Percentiles rank a stretch among this genome's conserved stretches.
Evolutionary conservation across 371 early-diverging fungal genomes (phyloP).

Genomic region (Mortierella sp.): DNA sequence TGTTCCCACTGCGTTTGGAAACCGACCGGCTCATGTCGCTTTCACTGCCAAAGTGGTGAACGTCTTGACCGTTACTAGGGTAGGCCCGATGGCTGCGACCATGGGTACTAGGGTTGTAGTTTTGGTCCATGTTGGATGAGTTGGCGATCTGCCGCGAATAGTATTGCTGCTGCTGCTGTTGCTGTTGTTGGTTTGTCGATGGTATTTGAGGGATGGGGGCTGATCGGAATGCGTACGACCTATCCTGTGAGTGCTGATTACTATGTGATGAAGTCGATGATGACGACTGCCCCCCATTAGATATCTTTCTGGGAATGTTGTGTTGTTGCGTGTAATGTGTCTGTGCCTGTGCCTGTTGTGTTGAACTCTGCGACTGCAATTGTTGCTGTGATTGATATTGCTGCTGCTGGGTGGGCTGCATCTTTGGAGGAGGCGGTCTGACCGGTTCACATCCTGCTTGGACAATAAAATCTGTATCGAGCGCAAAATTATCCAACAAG

Average conservation of each 20-base stretch:
- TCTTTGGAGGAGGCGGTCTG: not conserved
- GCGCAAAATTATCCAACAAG: conserved; percentile 45
- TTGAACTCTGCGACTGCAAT: not conserved
- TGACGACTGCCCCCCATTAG: too few species aligned
- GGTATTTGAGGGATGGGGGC: not conserved
- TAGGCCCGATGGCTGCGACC: too few species aligned
- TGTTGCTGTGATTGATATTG: conserved; percentile 8
- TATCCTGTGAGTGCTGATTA: too few species aligned
- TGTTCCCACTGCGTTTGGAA: too few species aligned
- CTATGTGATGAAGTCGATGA: too few species aligned
- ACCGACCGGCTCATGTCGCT: too few species aligned
- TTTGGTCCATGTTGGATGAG: not conserved
- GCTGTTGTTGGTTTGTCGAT: not conserved
- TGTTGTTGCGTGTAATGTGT: not conserved
- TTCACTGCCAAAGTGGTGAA: too few species aligned
- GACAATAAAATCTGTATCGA: conserved; percentile 34
- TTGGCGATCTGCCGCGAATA: not conserved
- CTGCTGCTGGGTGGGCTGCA: conserved; percentile 12
- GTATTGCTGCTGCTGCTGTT: not conserved
- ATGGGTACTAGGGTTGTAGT: not conserved
- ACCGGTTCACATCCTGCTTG: not conserved
- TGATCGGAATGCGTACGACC: not conserved
- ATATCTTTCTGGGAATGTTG: not conserved
- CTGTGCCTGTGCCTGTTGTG: not conserved
- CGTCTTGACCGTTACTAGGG: too few species aligned